Conservation (phyloP, 1,139 yeast genomes). For the Candida sp. region DNA sequence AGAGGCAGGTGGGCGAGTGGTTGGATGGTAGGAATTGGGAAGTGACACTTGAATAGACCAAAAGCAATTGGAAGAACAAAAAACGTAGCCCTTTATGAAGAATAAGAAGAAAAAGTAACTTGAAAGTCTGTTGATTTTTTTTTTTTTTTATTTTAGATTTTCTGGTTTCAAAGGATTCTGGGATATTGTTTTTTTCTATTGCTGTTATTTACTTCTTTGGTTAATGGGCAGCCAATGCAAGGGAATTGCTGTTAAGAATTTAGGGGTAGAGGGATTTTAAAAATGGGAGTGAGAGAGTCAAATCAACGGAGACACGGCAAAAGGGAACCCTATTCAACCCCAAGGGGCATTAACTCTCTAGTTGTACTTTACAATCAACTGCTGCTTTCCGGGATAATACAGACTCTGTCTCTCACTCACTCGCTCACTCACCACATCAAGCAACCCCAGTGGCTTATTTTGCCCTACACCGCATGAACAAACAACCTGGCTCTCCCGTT, state of each 20-base stretch:
- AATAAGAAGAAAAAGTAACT: too few species aligned
- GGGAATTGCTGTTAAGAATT: not conserved
- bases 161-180: not conserved
- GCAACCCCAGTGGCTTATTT: too few species aligned
- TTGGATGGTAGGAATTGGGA: not conserved
- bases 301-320: not conserved
- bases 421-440: too few species aligned
- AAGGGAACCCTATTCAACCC: not conserved
- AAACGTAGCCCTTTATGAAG: too few species aligned
- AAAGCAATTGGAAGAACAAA: too few species aligned
- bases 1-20: not conserved
- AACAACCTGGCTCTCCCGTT: too few species aligned
- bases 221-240: not conserved
- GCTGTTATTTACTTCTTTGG: not conserved
- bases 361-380: too few species aligned
- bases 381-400: too few species aligned
- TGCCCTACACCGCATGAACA: too few species aligned
- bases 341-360: too few species aligned
- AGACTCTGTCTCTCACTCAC: too few species aligned
- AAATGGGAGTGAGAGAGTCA: not conserved
- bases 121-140: conserved; percentile 6
- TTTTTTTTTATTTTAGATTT: not conserved
- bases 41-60: too few species aligned
- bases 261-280: not conserved
- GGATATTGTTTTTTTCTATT: not conserved